These are phyloP conservation scores for Cadophora malorum DNA, from an alignment of 2,329 filamentous ascomycete species.

Conservation along the genomic window DNA sequence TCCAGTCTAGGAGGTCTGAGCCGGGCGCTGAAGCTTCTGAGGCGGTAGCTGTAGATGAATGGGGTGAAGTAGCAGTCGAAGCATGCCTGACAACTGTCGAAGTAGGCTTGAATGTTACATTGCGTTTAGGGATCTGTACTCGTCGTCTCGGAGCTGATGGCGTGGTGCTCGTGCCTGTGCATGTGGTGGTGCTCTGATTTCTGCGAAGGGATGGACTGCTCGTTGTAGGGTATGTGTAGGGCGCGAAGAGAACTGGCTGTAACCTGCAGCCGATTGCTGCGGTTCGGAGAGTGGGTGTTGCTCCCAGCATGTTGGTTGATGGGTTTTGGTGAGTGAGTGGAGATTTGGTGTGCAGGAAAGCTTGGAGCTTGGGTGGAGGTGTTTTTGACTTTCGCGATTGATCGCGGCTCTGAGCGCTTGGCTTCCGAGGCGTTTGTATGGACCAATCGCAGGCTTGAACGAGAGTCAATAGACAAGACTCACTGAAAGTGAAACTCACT, in stretches of 20 bases:
- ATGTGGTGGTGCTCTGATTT: slow-evolving; percentile 26
- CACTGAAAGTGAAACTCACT: not conserved
- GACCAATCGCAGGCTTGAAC: slow-evolving; percentile 4
- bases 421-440: not conserved
- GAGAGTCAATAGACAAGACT: not conserved
- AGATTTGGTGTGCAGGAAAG: slow-evolving; percentile 11
- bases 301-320: slow-evolving; percentile 40
- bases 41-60: slow-evolving; percentile 15
- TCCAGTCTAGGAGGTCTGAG: slow-evolving; percentile 69
- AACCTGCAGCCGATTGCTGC: slow-evolving; percentile 44
- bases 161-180: slow-evolving; percentile 16
- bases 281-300: slow-evolving; percentile 42
- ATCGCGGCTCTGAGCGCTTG: slow-evolving; percentile 20
- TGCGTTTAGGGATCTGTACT: slow-evolving; percentile 39
- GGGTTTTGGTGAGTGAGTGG: slow-evolving; percentile 20
- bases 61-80: slow-evolving; percentile 31
- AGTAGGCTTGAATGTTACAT: slow-evolving; percentile 39
- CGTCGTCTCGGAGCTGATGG: slow-evolving; percentile 32
- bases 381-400: slow-evolving; percentile 12
- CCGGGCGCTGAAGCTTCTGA: slow-evolving; percentile 23
- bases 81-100: slow-evolving; percentile 28
- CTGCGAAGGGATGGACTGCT: slow-evolving; percentile 35
- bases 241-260: slow-evolving; percentile 40
- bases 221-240: slow-evolving; percentile 36
- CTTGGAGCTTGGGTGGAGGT: slow-evolving; percentile 18